Conservation (phyloP, 139 green algal species). For the Chlamydomonas asymmetrica region DNA sequence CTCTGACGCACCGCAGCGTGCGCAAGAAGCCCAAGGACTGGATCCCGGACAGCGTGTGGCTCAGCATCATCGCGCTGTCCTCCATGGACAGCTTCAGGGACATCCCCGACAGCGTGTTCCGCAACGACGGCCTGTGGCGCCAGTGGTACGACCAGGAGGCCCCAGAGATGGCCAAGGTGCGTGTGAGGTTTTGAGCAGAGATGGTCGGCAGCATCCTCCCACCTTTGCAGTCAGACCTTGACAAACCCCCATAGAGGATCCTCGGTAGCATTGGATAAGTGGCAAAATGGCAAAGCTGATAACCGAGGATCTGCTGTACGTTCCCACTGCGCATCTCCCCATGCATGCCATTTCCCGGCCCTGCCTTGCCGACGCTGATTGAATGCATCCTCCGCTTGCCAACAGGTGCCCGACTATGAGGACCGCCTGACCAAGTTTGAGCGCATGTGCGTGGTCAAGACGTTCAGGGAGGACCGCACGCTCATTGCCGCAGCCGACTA, state of each 20-base stretch:
- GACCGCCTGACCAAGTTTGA: constrained; percentile 88
- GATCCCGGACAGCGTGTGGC: constrained; percentile 89
- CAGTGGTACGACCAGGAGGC: constrained; percentile 92
- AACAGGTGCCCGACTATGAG: constrained; percentile 86
- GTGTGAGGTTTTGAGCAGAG: neutral
- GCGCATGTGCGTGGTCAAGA: constrained; percentile 89
- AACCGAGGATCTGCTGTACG: neutral
- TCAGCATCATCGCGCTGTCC: constrained; percentile 81
- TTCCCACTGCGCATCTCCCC: neutral
- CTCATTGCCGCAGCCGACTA: constrained; percentile 84
- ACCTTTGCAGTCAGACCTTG: too few species aligned
- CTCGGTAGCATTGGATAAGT: neutral
- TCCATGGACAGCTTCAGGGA: constrained; percentile 79
- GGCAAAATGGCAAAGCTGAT: neutral
- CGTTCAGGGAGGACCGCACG: constrained; percentile 89
- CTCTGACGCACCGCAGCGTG: constrained; percentile 25
- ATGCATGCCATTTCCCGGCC: neutral
- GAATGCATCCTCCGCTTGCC: neutral
- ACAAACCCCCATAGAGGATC: too few species aligned
- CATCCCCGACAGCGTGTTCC: constrained; percentile 79
- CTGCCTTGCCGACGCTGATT: neutral
- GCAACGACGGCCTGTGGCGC: constrained; percentile 85
- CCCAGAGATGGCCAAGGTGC: constrained; percentile 82
- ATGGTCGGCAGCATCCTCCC: neutral
- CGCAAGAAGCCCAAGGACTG: constrained; percentile 94